Conservation (phyloP, 306 rosid species). For the Mimosa bimucronata region DNA sequence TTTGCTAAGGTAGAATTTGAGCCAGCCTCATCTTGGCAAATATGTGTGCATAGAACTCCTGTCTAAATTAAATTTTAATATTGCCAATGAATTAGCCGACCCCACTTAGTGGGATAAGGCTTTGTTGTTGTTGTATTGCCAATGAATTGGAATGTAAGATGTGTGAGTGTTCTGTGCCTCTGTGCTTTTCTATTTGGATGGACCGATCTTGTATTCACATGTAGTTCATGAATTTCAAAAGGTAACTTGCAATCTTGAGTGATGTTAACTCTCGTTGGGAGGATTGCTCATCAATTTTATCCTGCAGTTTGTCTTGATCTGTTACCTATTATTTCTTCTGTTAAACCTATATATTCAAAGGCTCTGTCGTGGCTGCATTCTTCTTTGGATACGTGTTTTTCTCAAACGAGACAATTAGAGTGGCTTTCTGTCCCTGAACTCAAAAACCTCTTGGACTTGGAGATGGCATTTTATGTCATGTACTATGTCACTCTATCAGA, state of each 20-base stretch:
- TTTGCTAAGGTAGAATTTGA: neutral
- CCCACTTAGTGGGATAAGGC: too few relatives aligned
- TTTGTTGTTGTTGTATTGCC: too few relatives aligned
- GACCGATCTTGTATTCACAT: neutral
- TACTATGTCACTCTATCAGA: neutral
- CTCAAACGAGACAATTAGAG: neutral
- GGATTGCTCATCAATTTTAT: neutral
- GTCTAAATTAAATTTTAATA: neutral
- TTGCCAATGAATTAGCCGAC: constrained; percentile 1
- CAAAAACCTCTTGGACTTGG: neutral
- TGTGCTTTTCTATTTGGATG: neutral
- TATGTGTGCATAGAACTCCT: neutral
- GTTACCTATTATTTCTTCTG: neutral
- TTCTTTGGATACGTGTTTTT: neutral
- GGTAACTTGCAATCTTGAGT: neutral
- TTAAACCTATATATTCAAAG: constrained; percentile 5
- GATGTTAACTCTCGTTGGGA: constrained; percentile 1
- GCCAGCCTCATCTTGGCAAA: neutral
- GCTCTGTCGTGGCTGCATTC: constrained; percentile 1
- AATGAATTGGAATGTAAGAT: constrained; percentile 15
- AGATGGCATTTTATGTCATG: neutral
- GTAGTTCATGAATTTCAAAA: neutral
- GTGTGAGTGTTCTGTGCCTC: neutral
- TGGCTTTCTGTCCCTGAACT: neutral
- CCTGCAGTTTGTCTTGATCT: constrained; percentile 13